Evolutionary conservation across 805 yeast species (phyloP), one percentile per base, ranked within the genome.

Genomic region (Clavispora phyllophila): DNA sequence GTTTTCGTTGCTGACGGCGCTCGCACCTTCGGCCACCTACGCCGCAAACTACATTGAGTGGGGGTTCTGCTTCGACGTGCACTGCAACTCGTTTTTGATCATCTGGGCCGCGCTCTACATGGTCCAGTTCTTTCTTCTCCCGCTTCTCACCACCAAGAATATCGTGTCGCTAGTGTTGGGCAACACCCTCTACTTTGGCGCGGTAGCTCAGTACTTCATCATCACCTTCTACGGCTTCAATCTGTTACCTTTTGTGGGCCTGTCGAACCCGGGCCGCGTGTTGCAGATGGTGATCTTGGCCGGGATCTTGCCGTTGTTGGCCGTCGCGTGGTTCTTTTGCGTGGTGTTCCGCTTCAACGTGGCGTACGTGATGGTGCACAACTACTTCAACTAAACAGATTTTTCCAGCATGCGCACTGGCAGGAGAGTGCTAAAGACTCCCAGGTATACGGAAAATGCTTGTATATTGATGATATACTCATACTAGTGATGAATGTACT

Each of bases 41-140:
- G 64, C 58, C 45, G 55, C 58, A 35, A 70, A 55, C 58, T 71
- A 57, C 51, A 66, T 87, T 41, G 96, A 90, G 59, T 90, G 96
- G 96, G 89, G 91, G 1, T 89, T 87, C 60, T 88, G 96, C 66
- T 90, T 90, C 59, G 97, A 89, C 56, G 82, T 89, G 22, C 97
- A 90, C 64, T 87, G 96, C 68, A 90, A 90, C 62, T 78, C 51
- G 43, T 51, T 51, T 20, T 49, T 51, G 37, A 40, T 51, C 37
- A 49, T 51, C 39, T 49, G 95, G 95, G 73, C 87, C 37, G 22
- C 46, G 44, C 52, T 51, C 35, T 51, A 48, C 27, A 38, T 37
- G 35, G 26, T 46, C 39, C 53, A 48, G 37, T 48, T 50, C 33
- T 48, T 48, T 43, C 42, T 51, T 39, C 66, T 88, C 46, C 96